A percentile compares a stretch with the other conserved stretches of the same genome.
These are phyloP conservation scores for Colletotrichum godetiae DNA, from an alignment of 2,329 filamentous ascomycete species.

Conservation along the genomic window DNA sequence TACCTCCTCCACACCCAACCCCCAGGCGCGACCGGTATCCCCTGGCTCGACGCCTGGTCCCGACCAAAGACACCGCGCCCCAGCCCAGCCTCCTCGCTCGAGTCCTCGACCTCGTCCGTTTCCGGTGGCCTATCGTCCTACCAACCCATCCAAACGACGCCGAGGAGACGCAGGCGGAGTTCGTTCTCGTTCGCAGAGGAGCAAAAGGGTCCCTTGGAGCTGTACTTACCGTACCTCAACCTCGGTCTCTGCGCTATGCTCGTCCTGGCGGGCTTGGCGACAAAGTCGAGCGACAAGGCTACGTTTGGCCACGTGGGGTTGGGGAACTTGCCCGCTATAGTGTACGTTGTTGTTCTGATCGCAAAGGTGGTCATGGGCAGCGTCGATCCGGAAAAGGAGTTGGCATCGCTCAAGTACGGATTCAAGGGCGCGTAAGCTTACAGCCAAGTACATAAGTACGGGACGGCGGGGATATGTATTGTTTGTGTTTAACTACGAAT, in stretches of 20 bases:
- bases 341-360: constrained; percentile 70
- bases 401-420: constrained; percentile 71
- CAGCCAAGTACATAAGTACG: background rate
- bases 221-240: constrained; percentile 71
- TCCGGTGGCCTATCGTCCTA: constrained; percentile 15
- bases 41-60: constrained; percentile 58
- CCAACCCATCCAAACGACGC: constrained; percentile 4
- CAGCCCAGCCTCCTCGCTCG: constrained; percentile 27
- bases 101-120: constrained; percentile 24
- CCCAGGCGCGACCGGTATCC: constrained; percentile 65
- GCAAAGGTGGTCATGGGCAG: constrained; percentile 75
- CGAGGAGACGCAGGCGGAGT: constrained; percentile 31
- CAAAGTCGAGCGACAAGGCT: constrained; percentile 42
- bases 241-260: constrained; percentile 65
- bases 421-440: constrained; percentile 71
- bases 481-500: background rate
- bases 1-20: constrained; percentile 70
- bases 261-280: constrained; percentile 54
- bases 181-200: constrained; percentile 36
- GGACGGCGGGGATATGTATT: background rate
- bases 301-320: constrained; percentile 55
- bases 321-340: constrained; percentile 63
- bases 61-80: constrained; percentile 38
- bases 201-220: constrained; percentile 60
- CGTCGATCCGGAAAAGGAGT: constrained; percentile 74